Evolutionary conservation across 1,139 yeast genomes (phyloP).

Genomic region (Geotrichum klebahnii): DNA sequence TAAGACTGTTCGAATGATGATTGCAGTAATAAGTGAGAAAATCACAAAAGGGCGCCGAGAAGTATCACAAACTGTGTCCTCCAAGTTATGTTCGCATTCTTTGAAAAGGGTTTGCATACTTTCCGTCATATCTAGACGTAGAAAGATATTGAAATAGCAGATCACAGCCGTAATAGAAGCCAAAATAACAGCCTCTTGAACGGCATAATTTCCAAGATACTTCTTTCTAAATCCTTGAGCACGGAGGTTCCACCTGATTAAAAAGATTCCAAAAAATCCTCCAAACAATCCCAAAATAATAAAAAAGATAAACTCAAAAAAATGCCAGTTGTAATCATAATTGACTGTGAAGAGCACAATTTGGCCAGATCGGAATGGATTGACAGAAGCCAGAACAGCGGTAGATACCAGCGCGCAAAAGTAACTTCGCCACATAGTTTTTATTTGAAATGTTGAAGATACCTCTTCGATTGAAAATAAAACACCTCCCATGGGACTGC

Average conservation of each 20-base stretch:
- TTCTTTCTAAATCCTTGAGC: slow-evolving; percentile 76
- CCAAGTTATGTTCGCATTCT: slow-evolving; percentile 57
- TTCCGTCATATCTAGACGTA: slow-evolving; percentile 89
- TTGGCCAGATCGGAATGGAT: slow-evolving; percentile 93
- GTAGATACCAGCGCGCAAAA: slow-evolving; percentile 89
- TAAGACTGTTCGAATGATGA: slow-evolving; percentile 62
- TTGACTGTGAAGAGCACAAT: slow-evolving; percentile 85
- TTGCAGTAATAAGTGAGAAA: slow-evolving; percentile 62
- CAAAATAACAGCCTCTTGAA: slow-evolving; percentile 66
- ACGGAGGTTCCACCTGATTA: slow-evolving; percentile 72
- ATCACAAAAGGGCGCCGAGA: slow-evolving; percentile 38
- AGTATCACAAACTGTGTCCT: slow-evolving; percentile 30
- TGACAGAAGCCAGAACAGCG: slow-evolving; percentile 61
- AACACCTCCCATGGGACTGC: slow-evolving; percentile 93
- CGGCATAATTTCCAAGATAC: slow-evolving; percentile 54
- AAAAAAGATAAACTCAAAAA: slow-evolving; percentile 78
- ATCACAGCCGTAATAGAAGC: slow-evolving; percentile 69
- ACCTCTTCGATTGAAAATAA: slow-evolving; percentile 81
- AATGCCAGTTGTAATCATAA: slow-evolving; percentile 82
- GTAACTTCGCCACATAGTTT: slow-evolving; percentile 86
- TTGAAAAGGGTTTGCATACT: slow-evolving; percentile 85
- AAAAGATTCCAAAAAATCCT: slow-evolving; percentile 80
- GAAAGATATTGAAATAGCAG: slow-evolving; percentile 78
- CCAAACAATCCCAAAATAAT: slow-evolving; percentile 82
- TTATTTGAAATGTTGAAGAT: slow-evolving; percentile 62